A percentile compares a stretch with the other conserved stretches of the same genome.
phyloP scores from a whole-genome alignment of 768 basidiomycete species.

The Butyriboletus loyo region DNA sequence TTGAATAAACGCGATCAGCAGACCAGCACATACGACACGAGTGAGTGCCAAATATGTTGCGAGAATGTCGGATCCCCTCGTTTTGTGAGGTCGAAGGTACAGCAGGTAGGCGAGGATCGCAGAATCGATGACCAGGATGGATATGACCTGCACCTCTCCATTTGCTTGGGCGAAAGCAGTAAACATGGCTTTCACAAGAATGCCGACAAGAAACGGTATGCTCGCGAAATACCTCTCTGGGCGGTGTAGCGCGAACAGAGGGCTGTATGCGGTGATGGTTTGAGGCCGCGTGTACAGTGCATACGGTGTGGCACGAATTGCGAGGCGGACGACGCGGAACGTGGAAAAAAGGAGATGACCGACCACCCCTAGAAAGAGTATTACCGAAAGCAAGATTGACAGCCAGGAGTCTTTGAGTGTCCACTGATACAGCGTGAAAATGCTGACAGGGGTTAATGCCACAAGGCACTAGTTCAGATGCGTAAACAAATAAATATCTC shows the following conservation, averaged over 20 bases:
- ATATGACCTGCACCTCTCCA: constrained; percentile 67
- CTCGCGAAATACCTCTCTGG: constrained; percentile 67
- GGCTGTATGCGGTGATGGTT: constrained; percentile 44
- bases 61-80: constrained; percentile 69
- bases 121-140: constrained; percentile 64
- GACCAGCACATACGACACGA: constrained; percentile 64
- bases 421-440: constrained; percentile 90
- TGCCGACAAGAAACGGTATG: constrained; percentile 50
- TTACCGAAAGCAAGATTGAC: constrained; percentile 72
- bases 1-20: constrained; percentile 77
- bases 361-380: constrained; percentile 55
- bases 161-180: constrained; percentile 61
- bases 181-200: constrained; percentile 68
- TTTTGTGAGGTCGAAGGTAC: constrained; percentile 60
- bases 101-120: constrained; percentile 52
- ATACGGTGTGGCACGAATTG: constrained; percentile 38
- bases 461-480: constrained; percentile 50
- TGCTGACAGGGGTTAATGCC: constrained; percentile 62
- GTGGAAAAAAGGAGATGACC: constrained; percentile 48
- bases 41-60: constrained; percentile 62
- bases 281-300: constrained; percentile 36
- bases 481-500: constrained; percentile 1
- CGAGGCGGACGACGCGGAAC: constrained; percentile 47
- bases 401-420: constrained; percentile 87
- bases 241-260: constrained; percentile 68